A percentile compares a stretch with the other conserved stretches of the same genome.
Evolutionary conservation across 2,329 filamentous ascomycete species (phyloP).

Genomic region (Truncatella angustata): DNA sequence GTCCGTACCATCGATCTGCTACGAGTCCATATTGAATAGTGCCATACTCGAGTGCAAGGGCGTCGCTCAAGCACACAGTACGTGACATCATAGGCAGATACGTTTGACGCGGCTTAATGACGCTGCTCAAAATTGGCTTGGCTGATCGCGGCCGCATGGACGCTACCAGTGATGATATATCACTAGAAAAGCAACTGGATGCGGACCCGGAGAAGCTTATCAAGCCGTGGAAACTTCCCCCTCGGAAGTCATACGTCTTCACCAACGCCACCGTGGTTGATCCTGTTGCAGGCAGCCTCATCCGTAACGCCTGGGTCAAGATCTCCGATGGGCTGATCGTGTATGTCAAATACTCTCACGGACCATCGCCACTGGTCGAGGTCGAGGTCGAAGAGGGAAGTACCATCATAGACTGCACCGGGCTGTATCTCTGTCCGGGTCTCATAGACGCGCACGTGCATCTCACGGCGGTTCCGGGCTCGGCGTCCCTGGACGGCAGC

Average conservation of each 20-base stretch:
- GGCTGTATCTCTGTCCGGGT: conserved; percentile 46
- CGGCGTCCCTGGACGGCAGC: conserved; percentile 32
- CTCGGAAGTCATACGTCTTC: conserved; percentile 33
- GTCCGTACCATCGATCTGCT: too few relatives aligned
- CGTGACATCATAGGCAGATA: neutral
- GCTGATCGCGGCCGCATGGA: neutral
- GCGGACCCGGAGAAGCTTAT: conserved; percentile 18
- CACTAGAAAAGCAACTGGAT: neutral
- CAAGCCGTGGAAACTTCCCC: conserved; percentile 35
- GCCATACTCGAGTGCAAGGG: too few relatives aligned
- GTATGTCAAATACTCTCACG: conserved; percentile 14
- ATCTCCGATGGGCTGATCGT: conserved; percentile 34
- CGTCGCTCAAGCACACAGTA: too few relatives aligned
- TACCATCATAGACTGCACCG: conserved; percentile 36
- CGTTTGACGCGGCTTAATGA: neutral
- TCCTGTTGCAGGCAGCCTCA: conserved; percentile 30
- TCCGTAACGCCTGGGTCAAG: conserved; percentile 28
- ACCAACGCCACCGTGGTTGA: conserved; percentile 44
- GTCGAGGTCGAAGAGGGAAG: conserved; percentile 19
- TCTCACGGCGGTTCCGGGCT: conserved; percentile 41
- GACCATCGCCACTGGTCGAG: conserved; percentile 18
- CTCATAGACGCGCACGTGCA: conserved; percentile 53
- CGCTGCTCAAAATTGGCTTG: neutral
- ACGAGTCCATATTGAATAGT: too few relatives aligned
- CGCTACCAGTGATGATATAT: neutral